Base-by-base conservation (phyloP, 805 yeast genomes). In the Starmerella kuoi region DNA sequence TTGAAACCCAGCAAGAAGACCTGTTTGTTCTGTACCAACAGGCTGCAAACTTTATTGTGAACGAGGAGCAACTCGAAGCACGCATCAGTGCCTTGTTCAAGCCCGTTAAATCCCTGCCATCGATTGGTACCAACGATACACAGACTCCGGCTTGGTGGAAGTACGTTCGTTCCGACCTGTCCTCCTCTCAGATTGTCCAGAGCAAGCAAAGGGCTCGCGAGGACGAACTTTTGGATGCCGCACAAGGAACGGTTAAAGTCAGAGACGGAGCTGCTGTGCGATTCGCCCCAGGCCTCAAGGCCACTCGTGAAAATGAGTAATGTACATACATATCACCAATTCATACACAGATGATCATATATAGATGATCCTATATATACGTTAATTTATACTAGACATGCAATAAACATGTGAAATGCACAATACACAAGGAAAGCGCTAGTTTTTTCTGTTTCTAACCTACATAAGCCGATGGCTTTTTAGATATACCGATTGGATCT, bases 21-120 rank as follows among this genome's bases (percentile, higher is more conserved):
- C 61, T 86, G 37, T 63, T 87, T 46, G 79, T 73, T 50, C 68
- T 87, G 41, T 85, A 82, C 61, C 84, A 44, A 35, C 46, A 49
- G 35, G 47, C 51, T 9, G 26, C 47, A 28, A 31, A 35, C 32
- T 41, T 45, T 35, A 46, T 50, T 12, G 38, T 41, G 17, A 40
- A 45, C 11, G 44, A 42, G 38, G 46, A 43, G 22, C 50, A 48
- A 41, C 48, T 44, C 17, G 47, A 46, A 34, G 37, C 31, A 15
- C 31, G 32, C 20, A 37, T 48, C 19, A 20, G 32, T 31, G 37
- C 40, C 14, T 44, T 23, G 41, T 48, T 48, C 47, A 40, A 39
- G 34, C 44, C 45, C 17, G 42, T 27, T 27, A 31, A 15, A 22
- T 32, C 35, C 33, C 27, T 43, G 23, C 50, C 47, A 15, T 14